Evolutionary conservation across 768 basidiomycete species (phyloP), one percentile per base, ranked within the genome.

Genomic region (Podaxis sp.): DNA sequence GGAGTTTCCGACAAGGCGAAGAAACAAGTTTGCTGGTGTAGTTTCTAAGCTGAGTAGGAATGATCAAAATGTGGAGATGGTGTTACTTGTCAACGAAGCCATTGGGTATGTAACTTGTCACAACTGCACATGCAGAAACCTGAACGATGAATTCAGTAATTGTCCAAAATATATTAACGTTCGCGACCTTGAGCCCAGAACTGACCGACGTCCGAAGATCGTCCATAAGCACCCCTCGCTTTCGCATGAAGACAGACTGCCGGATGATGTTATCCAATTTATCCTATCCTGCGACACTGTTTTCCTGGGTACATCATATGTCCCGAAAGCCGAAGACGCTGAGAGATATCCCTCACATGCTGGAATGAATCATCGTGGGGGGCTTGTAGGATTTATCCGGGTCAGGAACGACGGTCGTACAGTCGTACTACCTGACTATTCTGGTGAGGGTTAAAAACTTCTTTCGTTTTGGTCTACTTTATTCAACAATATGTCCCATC

Each of bases 111-210:
- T 77, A 2, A 17, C 36, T 30, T 13, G 20, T 64, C 41, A 13
- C 60, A 48, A 17, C 55, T 40, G 11, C 1, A 6, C 37, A 1
- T 48, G 33, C 51, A 28, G 56, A 33, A 20, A 33, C 6, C 49
- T 41, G 17, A 55, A 44, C 12, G 33, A 22, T 41, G 4, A 40
- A 17, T 20, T 17, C 30, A 88, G 88, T 50, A 87, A 87, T 62
- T 89, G 87, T 68, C 88, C 87, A 11, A 89, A 89, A 67, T 89
- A 89, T 63, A 89, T 88, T 67, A 86, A 80, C 55, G 69, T 82
- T 41, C 82, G 86, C 12, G 77, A 85, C 12, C 73, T 89, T 8
- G 68, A 74, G n/a, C 75, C 85, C 1, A 71, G 79, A 63, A 68
- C 77, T 0, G 61, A 76, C 20, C 76, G 78, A 2, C 62, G 70